Evolutionary conservation across 2,329 filamentous ascomycete species (phyloP).

Genomic region (Diaporthe helianthi): DNA sequence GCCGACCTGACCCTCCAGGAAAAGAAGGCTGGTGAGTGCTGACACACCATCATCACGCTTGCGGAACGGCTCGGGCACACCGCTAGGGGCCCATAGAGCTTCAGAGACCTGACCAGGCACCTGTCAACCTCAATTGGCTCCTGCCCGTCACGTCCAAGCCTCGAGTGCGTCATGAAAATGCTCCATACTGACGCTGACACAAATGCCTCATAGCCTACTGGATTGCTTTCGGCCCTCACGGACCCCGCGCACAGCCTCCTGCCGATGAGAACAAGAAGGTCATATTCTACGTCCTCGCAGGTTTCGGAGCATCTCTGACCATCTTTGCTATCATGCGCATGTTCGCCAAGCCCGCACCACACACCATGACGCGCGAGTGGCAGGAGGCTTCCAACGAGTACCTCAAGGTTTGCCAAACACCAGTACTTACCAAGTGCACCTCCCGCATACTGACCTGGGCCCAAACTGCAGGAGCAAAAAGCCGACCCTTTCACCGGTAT

Average conservation of each 20-base stretch:
- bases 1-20: conserved; percentile 92
- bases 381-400: conserved; percentile 96
- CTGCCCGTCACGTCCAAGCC: conserved; percentile 36
- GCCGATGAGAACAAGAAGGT: conserved; percentile 86
- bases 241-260: conserved; percentile 82
- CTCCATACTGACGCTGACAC: conserved; percentile 44
- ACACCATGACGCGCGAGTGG: conserved; percentile 96
- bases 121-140: conserved; percentile 24
- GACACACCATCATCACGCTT: background rate
- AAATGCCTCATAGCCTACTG: conserved; percentile 79
- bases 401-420: conserved; percentile 74
- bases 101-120: background rate
- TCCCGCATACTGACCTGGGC: conserved; percentile 32
- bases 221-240: conserved; percentile 97
- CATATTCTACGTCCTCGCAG: conserved; percentile 73
- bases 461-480: conserved; percentile 71
- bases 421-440: conserved; percentile 1
- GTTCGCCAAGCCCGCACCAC: conserved; percentile 75
- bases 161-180: conserved; percentile 33
- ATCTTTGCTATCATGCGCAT: conserved; percentile 77
- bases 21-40: conserved; percentile 95
- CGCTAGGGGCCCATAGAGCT: background rate
- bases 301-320: conserved; percentile 69
- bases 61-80: background rate
- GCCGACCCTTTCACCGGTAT: conserved; percentile 88